A percentile compares a stretch with the other conserved stretches of the same genome.
These are phyloP conservation scores for Salvia splendens DNA, from an alignment of 257 asterid species.

Conservation along the genomic window DNA sequence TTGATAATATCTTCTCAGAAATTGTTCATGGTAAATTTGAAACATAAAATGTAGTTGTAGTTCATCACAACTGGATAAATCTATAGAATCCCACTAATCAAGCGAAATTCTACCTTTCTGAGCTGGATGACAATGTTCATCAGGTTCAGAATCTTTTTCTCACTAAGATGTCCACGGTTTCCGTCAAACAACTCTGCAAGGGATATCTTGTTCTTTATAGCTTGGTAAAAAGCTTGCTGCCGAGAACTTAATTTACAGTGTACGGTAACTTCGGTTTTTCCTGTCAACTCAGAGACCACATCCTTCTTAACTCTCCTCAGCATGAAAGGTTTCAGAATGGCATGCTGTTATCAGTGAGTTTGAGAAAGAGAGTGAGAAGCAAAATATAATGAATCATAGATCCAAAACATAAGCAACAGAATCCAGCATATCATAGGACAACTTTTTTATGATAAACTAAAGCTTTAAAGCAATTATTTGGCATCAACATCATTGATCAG, in stretches of 20 bases:
- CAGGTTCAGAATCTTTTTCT: slow-evolving; percentile 85
- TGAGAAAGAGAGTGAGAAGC: slow-evolving; percentile 17
- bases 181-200: slow-evolving; percentile 93
- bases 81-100: slow-evolving; percentile 19
- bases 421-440: slow-evolving; percentile 2
- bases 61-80: slow-evolving; percentile 15
- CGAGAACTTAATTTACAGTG: slow-evolving; percentile 93
- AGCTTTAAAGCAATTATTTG: slow-evolving; percentile 9
- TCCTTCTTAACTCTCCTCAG: slow-evolving; percentile 96
- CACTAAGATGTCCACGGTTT: slow-evolving; percentile 92
- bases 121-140: slow-evolving; percentile 99
- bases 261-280: slow-evolving; percentile 84
- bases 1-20: not conserved
- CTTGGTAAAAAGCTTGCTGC: slow-evolving; percentile 96
- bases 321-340: slow-evolving; percentile 97
- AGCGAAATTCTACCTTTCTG: slow-evolving; percentile 69
- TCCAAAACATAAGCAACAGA: slow-evolving; percentile 8
- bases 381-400: slow-evolving; percentile 24
- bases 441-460: not conserved
- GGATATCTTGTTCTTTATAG: slow-evolving; percentile 95
- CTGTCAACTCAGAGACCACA: slow-evolving; percentile 89
- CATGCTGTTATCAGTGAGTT: slow-evolving; percentile 67
- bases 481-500: slow-evolving; percentile 1
- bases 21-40: slow-evolving; percentile 1
- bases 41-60: not conserved